Evolutionary conservation across 1,284 basidiomycete species (phyloP).

Genomic region (Thelephora terrestris): DNA sequence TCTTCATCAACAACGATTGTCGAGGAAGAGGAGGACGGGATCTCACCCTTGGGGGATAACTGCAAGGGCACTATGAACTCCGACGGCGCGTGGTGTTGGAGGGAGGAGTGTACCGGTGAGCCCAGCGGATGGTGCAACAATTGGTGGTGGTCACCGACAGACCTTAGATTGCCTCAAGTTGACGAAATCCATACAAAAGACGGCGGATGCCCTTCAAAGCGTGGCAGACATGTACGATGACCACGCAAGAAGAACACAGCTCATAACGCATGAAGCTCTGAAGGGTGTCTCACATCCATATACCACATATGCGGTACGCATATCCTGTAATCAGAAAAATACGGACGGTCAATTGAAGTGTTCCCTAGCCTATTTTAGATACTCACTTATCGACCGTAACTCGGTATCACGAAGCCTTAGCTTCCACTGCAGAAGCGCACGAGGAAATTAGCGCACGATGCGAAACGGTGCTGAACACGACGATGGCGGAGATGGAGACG

Average conservation of each 20-base stretch:
- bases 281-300: constrained; percentile 69
- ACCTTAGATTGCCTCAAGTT: constrained; percentile 56
- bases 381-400: constrained; percentile 60
- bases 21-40: constrained; percentile 34
- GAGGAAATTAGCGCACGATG: constrained; percentile 63
- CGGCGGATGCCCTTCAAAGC: constrained; percentile 61
- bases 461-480: constrained; percentile 81
- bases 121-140: neutral
- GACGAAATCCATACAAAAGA: constrained; percentile 72
- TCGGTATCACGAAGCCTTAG: constrained; percentile 45
- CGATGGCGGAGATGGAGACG: constrained; percentile 79
- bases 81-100: constrained; percentile 81
- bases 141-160: neutral
- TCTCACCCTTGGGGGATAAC: constrained; percentile 14
- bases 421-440: constrained; percentile 25
- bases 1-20: constrained; percentile 35
- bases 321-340: neutral
- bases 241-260: constrained; percentile 60
- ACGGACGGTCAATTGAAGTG: neutral
- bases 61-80: constrained; percentile 52
- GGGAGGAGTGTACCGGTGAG: constrained; percentile 58
- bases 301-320: constrained; percentile 52
- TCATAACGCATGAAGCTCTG: constrained; percentile 65
- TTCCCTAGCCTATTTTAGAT: constrained; percentile 51
- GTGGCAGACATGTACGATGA: constrained; percentile 73